These are phyloP conservation scores for Lactuca saligna DNA, from an alignment of 129 eudicot species.

Conservation along the genomic window DNA sequence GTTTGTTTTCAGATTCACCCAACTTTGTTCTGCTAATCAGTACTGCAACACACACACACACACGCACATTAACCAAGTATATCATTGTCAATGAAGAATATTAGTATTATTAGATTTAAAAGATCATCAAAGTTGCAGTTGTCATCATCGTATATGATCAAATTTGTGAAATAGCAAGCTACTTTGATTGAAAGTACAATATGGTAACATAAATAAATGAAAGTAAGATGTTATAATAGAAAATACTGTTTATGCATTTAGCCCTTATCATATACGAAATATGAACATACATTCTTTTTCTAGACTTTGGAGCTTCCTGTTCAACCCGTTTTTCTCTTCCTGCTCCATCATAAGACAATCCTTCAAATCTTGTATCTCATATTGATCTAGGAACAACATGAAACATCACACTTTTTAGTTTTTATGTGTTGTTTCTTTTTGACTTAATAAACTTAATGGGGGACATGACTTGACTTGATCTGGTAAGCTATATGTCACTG, in stretches of 20 bases:
- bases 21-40: conserved; percentile 47
- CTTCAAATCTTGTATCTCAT: conserved; percentile 66
- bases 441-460: not conserved
- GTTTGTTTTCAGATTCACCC: conserved; percentile 49
- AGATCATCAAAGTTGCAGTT: conserved; percentile 1
- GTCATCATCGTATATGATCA: not conserved
- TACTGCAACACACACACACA: conserved; percentile 38
- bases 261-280: not conserved
- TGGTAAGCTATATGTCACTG: not conserved
- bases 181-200: too few species aligned
- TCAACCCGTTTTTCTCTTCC: conserved; percentile 60
- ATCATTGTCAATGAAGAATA: not conserved
- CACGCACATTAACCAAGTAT: not conserved
- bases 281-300: conserved; percentile 65
- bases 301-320: conserved; percentile 48
- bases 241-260: not conserved
- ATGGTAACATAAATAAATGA: not conserved
- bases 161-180: too few species aligned
- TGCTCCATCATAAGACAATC: conserved; percentile 68
- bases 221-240: too few species aligned
- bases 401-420: conserved; percentile 11
- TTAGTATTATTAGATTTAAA: not conserved
- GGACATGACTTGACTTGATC: not conserved
- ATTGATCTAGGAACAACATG: conserved; percentile 41
- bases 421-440: not conserved